Evolutionary conservation across 2,329 filamentous ascomycete species (phyloP).

Genomic region (Beauveria varroae): DNA sequence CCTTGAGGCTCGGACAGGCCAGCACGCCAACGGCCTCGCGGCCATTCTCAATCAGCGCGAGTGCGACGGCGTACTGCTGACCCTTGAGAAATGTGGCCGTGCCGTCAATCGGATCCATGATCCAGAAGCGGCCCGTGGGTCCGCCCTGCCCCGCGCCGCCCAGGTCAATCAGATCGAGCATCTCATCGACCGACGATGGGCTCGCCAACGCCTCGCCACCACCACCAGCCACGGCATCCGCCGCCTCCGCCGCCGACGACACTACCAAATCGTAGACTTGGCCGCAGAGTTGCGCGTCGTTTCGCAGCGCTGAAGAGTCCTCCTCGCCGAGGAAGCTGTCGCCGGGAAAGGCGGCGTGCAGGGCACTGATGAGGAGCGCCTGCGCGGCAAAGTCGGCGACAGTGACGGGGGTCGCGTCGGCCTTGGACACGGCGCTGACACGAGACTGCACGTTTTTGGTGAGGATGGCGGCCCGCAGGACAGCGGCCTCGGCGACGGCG

Average conservation of each 20-base stretch:
- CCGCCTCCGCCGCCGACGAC: conserved; percentile 13
- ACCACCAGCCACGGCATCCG: conserved; percentile 7
- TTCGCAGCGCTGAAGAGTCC: conserved; percentile 43
- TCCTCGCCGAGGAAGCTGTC: conserved; percentile 58
- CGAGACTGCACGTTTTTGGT: conserved; percentile 40
- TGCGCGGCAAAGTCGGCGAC: conserved; percentile 58
- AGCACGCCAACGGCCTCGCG: conserved; percentile 50
- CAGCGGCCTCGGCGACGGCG: conserved; percentile 33
- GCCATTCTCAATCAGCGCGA: conserved; percentile 51
- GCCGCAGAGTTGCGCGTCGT: conserved; percentile 37
- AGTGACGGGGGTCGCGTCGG: conserved; percentile 53
- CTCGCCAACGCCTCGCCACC: conserved; percentile 22
- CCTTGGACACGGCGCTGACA: conserved; percentile 46
- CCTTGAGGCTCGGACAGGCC: conserved; percentile 51
- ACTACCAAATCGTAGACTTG: conserved; percentile 50
- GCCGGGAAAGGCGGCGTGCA: conserved; percentile 44
- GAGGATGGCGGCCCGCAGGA: conserved; percentile 48
- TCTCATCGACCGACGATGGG: conserved; percentile 42
- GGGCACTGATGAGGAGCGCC: conserved; percentile 50
- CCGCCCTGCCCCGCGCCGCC: conserved; percentile 38
- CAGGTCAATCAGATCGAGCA: conserved; percentile 54
- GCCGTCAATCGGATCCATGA: conserved; percentile 58
- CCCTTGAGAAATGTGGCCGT: conserved; percentile 54
- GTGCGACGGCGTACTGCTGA: conserved; percentile 55
- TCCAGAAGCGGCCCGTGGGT: conserved; percentile 42